Evolutionary conservation across 1,139 yeast species (phyloP).

Genomic region (Nakaseomyces glabratus): DNA sequence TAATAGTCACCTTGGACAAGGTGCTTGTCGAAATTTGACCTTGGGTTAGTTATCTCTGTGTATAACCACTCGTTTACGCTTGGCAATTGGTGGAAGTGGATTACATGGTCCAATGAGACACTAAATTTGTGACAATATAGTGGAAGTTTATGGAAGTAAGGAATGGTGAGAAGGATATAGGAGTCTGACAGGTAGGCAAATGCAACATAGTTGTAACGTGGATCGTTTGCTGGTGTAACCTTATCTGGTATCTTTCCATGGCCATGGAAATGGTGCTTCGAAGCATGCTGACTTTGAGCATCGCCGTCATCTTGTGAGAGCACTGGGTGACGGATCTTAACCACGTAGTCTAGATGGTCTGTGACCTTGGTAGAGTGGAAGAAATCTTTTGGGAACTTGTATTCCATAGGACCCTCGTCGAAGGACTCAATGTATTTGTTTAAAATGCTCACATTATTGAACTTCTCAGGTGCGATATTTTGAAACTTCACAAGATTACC

Average conservation of each 20-base stretch:
- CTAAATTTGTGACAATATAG: conserved; percentile 39
- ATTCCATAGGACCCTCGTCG: conserved; percentile 34
- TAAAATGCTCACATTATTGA: conserved; percentile 10
- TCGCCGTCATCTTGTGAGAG: conserved; percentile 11
- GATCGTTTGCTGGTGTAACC: conserved; percentile 21
- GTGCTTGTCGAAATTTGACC: conserved; percentile 47
- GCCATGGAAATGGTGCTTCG: conserved; percentile 20
- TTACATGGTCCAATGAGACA: conserved; percentile 58
- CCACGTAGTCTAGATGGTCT: conserved; percentile 23
- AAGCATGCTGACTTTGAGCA: conserved; percentile 14
- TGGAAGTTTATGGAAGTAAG: conserved; percentile 37
- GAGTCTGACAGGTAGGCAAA: conserved; percentile 58
- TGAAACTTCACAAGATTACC: conserved; percentile 23
- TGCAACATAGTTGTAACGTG: conserved; percentile 46
- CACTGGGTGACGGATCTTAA: conserved; percentile 19
- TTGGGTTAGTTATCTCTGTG: conserved; percentile 42
- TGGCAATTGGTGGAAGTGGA: conserved; percentile 55
- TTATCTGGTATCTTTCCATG: conserved; percentile 21
- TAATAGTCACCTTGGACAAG: conserved; percentile 54
- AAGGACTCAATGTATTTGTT: conserved; percentile 23
- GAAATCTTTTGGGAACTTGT: conserved; percentile 40
- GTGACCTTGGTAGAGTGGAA: conserved; percentile 22
- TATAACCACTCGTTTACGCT: conserved; percentile 48
- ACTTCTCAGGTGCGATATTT: conserved; percentile 10
- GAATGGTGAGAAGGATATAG: conserved; percentile 43